Conservation (phyloP, 108 stramenopile species). For the Seminavis robusta region DNA sequence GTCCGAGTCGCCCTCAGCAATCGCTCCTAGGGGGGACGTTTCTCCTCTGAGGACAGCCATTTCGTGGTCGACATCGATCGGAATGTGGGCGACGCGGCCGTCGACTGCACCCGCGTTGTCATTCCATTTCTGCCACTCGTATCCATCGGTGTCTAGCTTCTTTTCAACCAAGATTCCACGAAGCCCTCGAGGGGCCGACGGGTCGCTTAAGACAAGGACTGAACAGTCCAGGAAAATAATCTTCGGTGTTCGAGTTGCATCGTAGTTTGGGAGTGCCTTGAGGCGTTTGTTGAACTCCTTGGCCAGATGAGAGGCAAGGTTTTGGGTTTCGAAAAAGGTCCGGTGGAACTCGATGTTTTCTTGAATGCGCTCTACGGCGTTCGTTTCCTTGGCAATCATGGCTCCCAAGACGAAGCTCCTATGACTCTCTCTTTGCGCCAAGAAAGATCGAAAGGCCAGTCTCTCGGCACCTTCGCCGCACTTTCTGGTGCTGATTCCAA, state of each 20-base stretch:
- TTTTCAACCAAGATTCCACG: constrained; percentile 60
- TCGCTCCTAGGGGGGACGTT: background rate
- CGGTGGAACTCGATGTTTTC: constrained; percentile 39
- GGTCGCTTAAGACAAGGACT: constrained; percentile 42
- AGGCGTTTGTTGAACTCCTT: constrained; percentile 38
- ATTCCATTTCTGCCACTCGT: constrained; percentile 56
- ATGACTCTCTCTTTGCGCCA: constrained; percentile 15
- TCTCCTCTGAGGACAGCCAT: background rate
- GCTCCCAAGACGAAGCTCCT: constrained; percentile 28
- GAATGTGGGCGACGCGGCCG: constrained; percentile 5
- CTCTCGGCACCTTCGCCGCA: constrained; percentile 45
- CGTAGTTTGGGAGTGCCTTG: constrained; percentile 24
- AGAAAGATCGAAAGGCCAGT: constrained; percentile 38
- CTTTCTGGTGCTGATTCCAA: too few species aligned
- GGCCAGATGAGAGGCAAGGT: constrained; percentile 42
- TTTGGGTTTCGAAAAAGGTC: constrained; percentile 43
- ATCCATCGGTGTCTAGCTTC: constrained; percentile 41
- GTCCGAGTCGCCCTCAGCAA: background rate
- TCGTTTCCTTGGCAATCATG: constrained; percentile 55
- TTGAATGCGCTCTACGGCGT: constrained; percentile 26
- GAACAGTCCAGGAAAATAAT: constrained; percentile 44
- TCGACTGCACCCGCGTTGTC: constrained; percentile 42
- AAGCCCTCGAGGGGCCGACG: constrained; percentile 14
- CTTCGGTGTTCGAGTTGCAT: constrained; percentile 22
- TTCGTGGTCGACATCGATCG: constrained; percentile 37